Percentiles rank a stretch among this genome's conserved stretches.
Conservation (phyloP, 2,329 filamentous ascomycete genomes). For the Zalaria sp. region DNA sequence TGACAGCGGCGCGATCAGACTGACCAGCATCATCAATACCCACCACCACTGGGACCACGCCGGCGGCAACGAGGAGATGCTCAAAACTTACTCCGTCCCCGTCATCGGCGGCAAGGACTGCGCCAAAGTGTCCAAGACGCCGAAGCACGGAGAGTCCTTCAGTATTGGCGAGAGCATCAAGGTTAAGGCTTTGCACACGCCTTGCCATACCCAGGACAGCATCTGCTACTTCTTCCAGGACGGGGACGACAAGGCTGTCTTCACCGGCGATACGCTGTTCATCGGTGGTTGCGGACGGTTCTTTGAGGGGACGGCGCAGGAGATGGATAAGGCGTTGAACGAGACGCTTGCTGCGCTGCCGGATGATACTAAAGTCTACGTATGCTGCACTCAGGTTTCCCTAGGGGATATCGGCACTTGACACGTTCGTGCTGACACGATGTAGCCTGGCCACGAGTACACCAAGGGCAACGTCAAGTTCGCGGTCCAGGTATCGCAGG, state of each 20-base stretch:
- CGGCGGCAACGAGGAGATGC: conserved; percentile 72
- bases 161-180: conserved; percentile 66
- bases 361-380: conserved; percentile 83
- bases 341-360: conserved; percentile 67
- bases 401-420: too few species aligned
- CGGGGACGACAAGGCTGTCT: conserved; percentile 61
- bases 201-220: conserved; percentile 96
- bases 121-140: conserved; percentile 63
- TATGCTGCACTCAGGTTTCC: conserved; percentile 29
- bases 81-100: conserved; percentile 49
- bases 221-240: conserved; percentile 93
- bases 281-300: conserved; percentile 93
- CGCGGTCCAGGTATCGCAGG: conserved; percentile 59
- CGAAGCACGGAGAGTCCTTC: conserved; percentile 62
- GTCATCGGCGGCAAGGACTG: conserved; percentile 86
- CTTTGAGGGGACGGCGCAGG: conserved; percentile 76
- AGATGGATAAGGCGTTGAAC: conserved; percentile 93
- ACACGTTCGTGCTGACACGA: not conserved
- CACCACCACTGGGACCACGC: conserved; percentile 95
- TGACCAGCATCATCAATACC: conserved; percentile 87
- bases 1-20: conserved; percentile 56
- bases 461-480: conserved; percentile 96
- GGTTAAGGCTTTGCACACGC: conserved; percentile 82
- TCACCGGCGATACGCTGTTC: conserved; percentile 93
- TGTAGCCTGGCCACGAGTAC: conserved; percentile 86